Evolutionary conservation across 257 asterid genomes (phyloP).

Genomic region (Petunia axillaris): DNA sequence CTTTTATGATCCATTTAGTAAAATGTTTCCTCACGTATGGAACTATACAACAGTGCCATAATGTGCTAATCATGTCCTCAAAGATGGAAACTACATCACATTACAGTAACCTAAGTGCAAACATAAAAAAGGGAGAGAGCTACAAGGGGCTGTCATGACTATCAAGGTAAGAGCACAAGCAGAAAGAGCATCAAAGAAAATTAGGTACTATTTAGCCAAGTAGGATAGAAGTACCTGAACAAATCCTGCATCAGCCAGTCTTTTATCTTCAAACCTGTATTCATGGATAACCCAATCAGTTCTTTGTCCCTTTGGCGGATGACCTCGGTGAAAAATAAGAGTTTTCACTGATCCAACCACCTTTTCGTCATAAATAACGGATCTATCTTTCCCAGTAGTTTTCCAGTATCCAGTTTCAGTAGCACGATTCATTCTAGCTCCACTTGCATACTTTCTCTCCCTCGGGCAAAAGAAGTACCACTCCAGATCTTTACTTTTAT

Average conservation of each 20-base stretch:
- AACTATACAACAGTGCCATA: background rate
- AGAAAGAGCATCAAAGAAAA: background rate
- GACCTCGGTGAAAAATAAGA: slow-evolving; percentile 76
- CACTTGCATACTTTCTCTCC: slow-evolving; percentile 81
- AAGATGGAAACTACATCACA: background rate
- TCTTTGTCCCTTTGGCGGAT: slow-evolving; percentile 71
- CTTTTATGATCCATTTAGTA: background rate
- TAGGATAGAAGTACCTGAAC: slow-evolving; percentile 52
- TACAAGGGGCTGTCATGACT: background rate
- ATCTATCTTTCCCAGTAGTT: slow-evolving; percentile 78
- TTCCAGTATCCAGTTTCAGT: slow-evolving; percentile 90
- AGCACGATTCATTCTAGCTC: slow-evolving; percentile 74
- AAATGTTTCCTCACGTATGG: background rate
- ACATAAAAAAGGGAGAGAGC: background rate
- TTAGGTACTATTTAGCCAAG: background rate
- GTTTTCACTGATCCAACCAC: slow-evolving; percentile 74
- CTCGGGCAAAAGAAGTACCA: slow-evolving; percentile 95
- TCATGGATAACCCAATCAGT: slow-evolving; percentile 89
- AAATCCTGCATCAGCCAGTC: slow-evolving; percentile 55
- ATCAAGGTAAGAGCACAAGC: background rate
- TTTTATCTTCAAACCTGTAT: slow-evolving; percentile 54
- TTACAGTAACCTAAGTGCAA: background rate
- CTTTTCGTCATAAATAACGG: slow-evolving; percentile 35
- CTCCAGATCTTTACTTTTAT: slow-evolving; percentile 71
- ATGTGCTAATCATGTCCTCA: background rate